Evolutionary conservation across 208 protist genomes (phyloP).

Genomic region (Kentomonas sorsogonicus): DNA sequence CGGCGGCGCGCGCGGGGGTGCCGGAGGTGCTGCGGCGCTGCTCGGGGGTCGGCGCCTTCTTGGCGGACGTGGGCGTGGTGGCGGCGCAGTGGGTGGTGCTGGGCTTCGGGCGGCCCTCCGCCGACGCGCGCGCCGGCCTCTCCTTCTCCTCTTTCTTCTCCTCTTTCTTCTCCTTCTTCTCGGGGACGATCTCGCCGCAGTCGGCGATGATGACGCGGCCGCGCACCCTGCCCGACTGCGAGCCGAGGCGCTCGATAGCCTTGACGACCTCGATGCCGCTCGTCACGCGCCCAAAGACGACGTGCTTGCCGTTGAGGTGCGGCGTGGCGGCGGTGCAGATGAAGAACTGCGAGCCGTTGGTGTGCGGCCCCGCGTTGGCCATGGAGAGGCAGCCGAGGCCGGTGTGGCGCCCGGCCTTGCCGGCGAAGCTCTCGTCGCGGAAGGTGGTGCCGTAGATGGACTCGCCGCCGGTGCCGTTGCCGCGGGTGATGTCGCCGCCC

Average conservation of each 20-base stretch:
- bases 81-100: too few species aligned
- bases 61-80: too few species aligned
- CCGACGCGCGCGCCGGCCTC: not conserved
- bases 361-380: slow-evolving; percentile 97
- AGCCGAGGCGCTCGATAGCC: slow-evolving; percentile 70
- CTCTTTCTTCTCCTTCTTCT: slow-evolving; percentile 9
- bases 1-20: not conserved
- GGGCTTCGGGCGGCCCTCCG: too few species aligned
- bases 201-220: slow-evolving; percentile 54
- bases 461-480: slow-evolving; percentile 96
- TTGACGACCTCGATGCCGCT: slow-evolving; percentile 84
- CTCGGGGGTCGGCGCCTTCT: too few species aligned
- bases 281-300: slow-evolving; percentile 93
- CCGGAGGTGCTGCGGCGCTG: too few species aligned
- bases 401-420: slow-evolving; percentile 90
- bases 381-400: slow-evolving; percentile 95
- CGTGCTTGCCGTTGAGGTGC: slow-evolving; percentile 94
- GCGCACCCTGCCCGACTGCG: slow-evolving; percentile 63
- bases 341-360: slow-evolving; percentile 96
- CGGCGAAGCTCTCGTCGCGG: slow-evolving; percentile 95
- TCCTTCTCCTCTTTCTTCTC: slow-evolving; percentile 5
- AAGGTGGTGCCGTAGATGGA: slow-evolving; percentile 98
- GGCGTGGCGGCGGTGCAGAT: slow-evolving; percentile 84
- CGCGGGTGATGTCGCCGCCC: slow-evolving; percentile 96
- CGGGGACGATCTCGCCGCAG: slow-evolving; percentile 66